These are phyloP conservation scores for Mycena capillaripes DNA, from an alignment of 768 basidiomycete genomes.

Conservation along the genomic window DNA sequence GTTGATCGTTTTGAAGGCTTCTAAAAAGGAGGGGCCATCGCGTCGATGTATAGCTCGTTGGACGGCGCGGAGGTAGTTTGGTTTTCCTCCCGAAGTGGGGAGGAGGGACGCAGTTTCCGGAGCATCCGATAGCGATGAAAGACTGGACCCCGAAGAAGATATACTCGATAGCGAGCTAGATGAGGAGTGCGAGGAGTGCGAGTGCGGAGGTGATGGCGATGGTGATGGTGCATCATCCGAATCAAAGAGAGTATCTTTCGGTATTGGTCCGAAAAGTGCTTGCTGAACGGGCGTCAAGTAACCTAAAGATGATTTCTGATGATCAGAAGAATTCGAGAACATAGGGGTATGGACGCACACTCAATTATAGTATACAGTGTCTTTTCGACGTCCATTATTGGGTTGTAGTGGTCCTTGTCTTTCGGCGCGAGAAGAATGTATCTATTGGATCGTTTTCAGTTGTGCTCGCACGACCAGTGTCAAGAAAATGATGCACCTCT, in stretches of 20 bases:
- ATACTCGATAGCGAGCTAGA: conserved; percentile 45
- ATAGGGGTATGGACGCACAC: conserved; percentile 56
- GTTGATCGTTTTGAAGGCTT: conserved; percentile 75
- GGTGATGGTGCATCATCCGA: conserved; percentile 50
- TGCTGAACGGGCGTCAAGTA: conserved; percentile 80
- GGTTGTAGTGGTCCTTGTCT: conserved; percentile 90
- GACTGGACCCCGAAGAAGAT: conserved; percentile 42
- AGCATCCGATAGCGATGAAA: conserved; percentile 49
- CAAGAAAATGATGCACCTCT: conserved; percentile 63
- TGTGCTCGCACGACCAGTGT: conserved; percentile 22
- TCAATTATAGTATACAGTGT: conserved; percentile 81
- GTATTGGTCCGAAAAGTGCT: conserved; percentile 76
- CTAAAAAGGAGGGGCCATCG: conserved; percentile 81
- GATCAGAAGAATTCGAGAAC: conserved; percentile 16
- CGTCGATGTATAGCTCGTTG: conserved; percentile 77
- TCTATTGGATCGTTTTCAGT: conserved; percentile 50
- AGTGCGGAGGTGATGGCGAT: conserved; percentile 55
- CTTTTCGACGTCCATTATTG: conserved; percentile 83
- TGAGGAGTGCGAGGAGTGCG: conserved; percentile 47
- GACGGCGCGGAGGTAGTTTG: conserved; percentile 68
- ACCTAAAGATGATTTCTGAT: conserved; percentile 51
- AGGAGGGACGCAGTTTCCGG: conserved; percentile 31
- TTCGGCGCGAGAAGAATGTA: conserved; percentile 85
- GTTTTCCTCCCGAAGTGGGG: conserved; percentile 44
- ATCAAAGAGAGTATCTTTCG: conserved; percentile 59